Conservation (phyloP, 2,329 filamentous ascomycete species). For the Pseudogymnoascus sp. region DNA sequence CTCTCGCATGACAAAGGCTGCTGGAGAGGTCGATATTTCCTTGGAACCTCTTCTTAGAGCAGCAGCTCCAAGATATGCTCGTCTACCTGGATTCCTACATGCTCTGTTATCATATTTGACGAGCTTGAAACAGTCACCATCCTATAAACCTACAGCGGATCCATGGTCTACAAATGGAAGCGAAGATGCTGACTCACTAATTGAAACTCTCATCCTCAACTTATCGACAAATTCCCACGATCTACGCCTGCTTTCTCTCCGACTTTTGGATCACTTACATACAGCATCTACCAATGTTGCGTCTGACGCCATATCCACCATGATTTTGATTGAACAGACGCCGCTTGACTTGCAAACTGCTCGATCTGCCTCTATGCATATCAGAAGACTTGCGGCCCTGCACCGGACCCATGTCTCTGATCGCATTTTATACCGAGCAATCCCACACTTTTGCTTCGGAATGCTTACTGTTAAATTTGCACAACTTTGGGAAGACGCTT, state of each 20-base stretch:
- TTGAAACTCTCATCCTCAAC: conserved; percentile 60
- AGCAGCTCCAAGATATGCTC: conserved; percentile 58
- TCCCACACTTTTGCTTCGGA: conserved; percentile 81
- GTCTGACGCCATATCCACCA: conserved; percentile 48
- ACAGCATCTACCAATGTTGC: conserved; percentile 39
- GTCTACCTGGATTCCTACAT: conserved; percentile 57
- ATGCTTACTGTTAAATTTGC: conserved; percentile 78
- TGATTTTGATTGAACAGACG: conserved; percentile 73
- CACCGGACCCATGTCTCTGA: conserved; percentile 51
- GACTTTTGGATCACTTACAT: conserved; percentile 58
- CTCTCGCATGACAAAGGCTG: conserved; percentile 53
- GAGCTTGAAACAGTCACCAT: conserved; percentile 15
- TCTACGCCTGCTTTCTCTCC: conserved; percentile 64
- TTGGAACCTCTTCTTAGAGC: conserved; percentile 60
- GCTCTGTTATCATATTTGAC: conserved; percentile 50
- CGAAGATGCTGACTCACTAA: conserved; percentile 51
- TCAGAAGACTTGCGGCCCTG: conserved; percentile 59
- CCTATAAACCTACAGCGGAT: conserved; percentile 10
- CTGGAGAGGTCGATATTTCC: conserved; percentile 48
- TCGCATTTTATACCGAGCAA: conserved; percentile 60
- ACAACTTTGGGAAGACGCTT: conserved; percentile 80
- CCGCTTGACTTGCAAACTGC: conserved; percentile 68
- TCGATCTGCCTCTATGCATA: conserved; percentile 72
- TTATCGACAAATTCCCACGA: conserved; percentile 68
- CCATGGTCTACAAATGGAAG: conserved; percentile 12